A percentile compares a stretch with the other conserved stretches of the same genome.
These are phyloP conservation scores for Ophiocordyceps sinensis DNA, from an alignment of 2,329 filamentous ascomycete genomes.

Conservation along the genomic window DNA sequence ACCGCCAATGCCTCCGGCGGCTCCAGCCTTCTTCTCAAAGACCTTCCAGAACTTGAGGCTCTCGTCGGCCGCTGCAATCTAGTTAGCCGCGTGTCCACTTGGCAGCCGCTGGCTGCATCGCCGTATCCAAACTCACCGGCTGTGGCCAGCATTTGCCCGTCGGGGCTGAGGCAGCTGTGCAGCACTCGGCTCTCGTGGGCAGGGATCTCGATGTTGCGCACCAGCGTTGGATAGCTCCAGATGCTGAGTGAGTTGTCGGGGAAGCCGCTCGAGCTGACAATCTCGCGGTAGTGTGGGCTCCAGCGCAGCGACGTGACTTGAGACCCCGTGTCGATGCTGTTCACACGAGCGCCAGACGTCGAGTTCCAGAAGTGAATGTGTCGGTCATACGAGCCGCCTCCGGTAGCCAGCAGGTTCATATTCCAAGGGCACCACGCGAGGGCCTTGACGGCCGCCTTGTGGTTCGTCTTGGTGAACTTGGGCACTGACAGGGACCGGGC, in stretches of 20 bases:
- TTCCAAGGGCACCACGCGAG: slow-evolving; percentile 99
- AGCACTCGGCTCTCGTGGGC: slow-evolving; percentile 94
- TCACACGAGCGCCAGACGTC: slow-evolving; percentile 89
- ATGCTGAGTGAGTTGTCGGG: slow-evolving; percentile 99
- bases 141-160: slow-evolving; percentile 95
- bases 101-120: too few relatives aligned
- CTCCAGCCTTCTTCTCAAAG: slow-evolving; percentile 93
- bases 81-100: neutral
- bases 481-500: slow-evolving; percentile 82
- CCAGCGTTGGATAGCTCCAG: slow-evolving; percentile 95
- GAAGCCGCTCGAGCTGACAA: slow-evolving; percentile 93
- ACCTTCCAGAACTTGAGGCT: slow-evolving; percentile 99
- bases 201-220: slow-evolving; percentile 95
- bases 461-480: slow-evolving; percentile 99
- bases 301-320: slow-evolving; percentile 94
- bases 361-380: slow-evolving; percentile 99
- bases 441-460: slow-evolving; percentile 96
- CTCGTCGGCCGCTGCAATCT: slow-evolving; percentile 64
- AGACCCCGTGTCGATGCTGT: slow-evolving; percentile 97
- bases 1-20: slow-evolving; percentile 46
- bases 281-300: slow-evolving; percentile 95
- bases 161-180: slow-evolving; percentile 91
- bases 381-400: slow-evolving; percentile 89
- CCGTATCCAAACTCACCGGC: slow-evolving; percentile 42
- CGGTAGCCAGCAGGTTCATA: slow-evolving; percentile 89